A percentile compares a stretch with the other conserved stretches of the same genome.
Conservation (phyloP, 2,329 filamentous ascomycete species). For the Ambrosiella cleistominuta region DNA sequence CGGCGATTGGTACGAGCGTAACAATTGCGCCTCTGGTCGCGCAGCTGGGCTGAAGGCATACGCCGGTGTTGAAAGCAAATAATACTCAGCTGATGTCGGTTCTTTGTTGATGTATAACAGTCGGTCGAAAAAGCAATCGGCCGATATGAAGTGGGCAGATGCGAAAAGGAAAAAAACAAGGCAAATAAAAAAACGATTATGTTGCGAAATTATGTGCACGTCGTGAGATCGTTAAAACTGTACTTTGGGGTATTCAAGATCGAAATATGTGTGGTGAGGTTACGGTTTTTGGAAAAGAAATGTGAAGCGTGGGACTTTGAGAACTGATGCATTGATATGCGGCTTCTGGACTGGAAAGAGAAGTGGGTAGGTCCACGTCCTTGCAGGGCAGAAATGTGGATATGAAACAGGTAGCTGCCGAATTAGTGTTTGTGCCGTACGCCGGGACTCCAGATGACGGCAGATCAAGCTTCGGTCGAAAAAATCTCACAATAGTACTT, state of each 20-base stretch:
- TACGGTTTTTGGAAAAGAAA: neutral
- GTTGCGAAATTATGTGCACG: no score
- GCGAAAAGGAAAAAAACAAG: no score
- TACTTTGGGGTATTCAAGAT: no score
- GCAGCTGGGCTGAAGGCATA: neutral
- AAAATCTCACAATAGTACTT: neutral
- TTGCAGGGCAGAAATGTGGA: neutral
- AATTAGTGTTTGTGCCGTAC: neutral
- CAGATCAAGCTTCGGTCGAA: neutral
- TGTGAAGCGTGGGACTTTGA: neutral
- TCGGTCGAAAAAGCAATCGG: no score
- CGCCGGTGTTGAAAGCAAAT: no score
- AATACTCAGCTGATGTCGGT: neutral
- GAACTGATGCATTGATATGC: neutral
- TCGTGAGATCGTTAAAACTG: no score
- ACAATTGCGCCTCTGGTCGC: neutral
- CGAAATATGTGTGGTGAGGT: neutral
- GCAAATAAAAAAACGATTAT: no score
- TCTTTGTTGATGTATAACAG: neutral
- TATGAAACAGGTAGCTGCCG: conserved; percentile 3
- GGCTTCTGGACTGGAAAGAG: neutral
- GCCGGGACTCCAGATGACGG: neutral
- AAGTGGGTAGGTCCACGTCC: neutral
- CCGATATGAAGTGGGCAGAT: no score
- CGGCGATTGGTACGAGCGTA: neutral